Evolutionary conservation across 2,329 filamentous ascomycete genomes (phyloP).

Genomic region (Teratosphaeria destructans): DNA sequence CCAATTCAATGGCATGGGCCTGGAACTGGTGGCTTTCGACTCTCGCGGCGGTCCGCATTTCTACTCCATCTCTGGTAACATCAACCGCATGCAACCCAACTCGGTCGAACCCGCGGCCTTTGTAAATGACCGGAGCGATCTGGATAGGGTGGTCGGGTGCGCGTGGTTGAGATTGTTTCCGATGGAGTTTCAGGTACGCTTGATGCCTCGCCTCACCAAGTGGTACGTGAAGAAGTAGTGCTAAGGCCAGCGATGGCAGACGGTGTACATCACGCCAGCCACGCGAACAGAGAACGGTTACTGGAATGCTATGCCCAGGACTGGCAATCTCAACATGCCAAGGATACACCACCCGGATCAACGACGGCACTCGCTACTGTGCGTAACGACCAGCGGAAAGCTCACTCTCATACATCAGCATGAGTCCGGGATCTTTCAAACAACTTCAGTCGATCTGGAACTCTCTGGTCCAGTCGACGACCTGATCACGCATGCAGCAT

Average conservation of each 20-base stretch:
- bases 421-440: conserved; percentile 59
- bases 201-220: background rate
- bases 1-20: conserved; percentile 65
- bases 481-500: conserved; percentile 66
- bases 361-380: conserved; percentile 63
- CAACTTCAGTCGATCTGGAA: conserved; percentile 53
- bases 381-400: conserved; percentile 62
- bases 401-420: conserved; percentile 72
- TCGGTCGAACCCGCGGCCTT: conserved; percentile 28
- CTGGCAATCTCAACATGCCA: conserved; percentile 46
- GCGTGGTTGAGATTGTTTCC: conserved; percentile 59
- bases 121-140: conserved; percentile 36
- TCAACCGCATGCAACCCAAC: conserved; percentile 60
- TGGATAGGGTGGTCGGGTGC: conserved; percentile 68
- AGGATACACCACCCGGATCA: conserved; percentile 65
- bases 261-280: conserved; percentile 26
- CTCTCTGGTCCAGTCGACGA: conserved; percentile 39
- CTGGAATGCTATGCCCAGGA: conserved; percentile 47
- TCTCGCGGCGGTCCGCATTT: conserved; percentile 67
- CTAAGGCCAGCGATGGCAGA: conserved; percentile 11
- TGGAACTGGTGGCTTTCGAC: conserved; percentile 77
- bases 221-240: background rate
- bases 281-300: conserved; percentile 43
- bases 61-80: conserved; percentile 56
- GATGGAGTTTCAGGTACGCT: conserved; percentile 20